Evolutionary conservation across 1,139 yeast genomes (phyloP).

Genomic region (Chernovozyma aurita): DNA sequence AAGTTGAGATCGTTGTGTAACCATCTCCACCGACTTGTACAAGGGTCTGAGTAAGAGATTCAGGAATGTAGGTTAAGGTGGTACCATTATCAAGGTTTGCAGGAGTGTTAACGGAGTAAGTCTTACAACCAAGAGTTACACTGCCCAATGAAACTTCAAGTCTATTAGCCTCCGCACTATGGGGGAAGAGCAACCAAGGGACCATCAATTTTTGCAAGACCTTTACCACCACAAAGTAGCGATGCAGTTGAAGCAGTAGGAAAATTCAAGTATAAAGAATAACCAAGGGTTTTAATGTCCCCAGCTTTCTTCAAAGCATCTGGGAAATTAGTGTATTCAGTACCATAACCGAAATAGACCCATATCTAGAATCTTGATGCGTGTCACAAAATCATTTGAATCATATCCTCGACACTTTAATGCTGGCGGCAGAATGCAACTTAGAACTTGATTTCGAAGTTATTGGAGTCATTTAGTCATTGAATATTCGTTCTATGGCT

Average conservation of each 20-base stretch:
- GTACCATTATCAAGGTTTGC: slow-evolving; percentile 40
- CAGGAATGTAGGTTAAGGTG: slow-evolving; percentile 28
- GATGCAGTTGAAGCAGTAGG: slow-evolving; percentile 12
- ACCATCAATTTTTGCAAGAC: slow-evolving; percentile 17
- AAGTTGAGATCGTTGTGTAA: not conserved
- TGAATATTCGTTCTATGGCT: no score
- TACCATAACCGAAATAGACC: not conserved
- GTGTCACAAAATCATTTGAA: no score
- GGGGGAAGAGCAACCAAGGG: slow-evolving; percentile 10
- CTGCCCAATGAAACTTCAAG: slow-evolving; percentile 6
- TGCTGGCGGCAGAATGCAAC: no score
- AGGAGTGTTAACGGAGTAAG: slow-evolving; percentile 12
- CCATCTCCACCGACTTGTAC: not conserved
- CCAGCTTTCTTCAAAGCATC: slow-evolving; percentile 18
- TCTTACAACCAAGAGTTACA: no score
- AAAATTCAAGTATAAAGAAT: slow-evolving; percentile 18
- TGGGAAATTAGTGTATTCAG: slow-evolving; percentile 18
- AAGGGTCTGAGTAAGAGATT: slow-evolving; percentile 6
- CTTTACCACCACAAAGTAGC: slow-evolving; percentile 21
- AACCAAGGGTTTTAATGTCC: slow-evolving; percentile 14
- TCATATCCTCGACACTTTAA: no score
- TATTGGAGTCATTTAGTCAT: no score
- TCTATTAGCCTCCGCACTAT: slow-evolving; percentile 4
- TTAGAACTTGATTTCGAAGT: no score
- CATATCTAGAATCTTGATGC: no score